A percentile compares a stretch with the other conserved stretches of the same genome.
These are phyloP conservation scores for Podospora anserina DNA, from an alignment of 495 filamentous ascomycete species.

Conservation along the genomic window DNA sequence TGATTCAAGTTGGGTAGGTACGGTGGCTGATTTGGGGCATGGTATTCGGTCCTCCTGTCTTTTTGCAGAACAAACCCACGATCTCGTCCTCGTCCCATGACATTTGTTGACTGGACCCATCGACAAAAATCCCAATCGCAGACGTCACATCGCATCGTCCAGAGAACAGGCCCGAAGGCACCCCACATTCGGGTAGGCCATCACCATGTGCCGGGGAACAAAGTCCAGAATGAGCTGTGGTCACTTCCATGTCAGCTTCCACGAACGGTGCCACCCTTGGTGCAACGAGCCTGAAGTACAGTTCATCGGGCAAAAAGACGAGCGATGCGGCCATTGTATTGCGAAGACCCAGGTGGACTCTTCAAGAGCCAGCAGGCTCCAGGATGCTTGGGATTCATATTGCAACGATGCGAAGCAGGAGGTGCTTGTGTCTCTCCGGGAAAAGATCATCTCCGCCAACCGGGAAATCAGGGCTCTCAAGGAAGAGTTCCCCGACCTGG, in stretches of 20 bases:
- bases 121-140: not conserved
- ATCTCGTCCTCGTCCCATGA: not conserved
- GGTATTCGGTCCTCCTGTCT: not conserved
- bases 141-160: not conserved
- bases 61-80: not conserved
- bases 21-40: not conserved
- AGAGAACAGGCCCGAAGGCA: not conserved
- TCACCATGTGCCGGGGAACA: not conserved
- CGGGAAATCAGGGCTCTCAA: not conserved
- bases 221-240: not conserved
- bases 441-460: not conserved
- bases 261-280: not conserved
- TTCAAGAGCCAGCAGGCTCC: not conserved
- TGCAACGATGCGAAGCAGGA: not conserved
- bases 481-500: not conserved
- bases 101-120: not conserved
- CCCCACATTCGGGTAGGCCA: not conserved
- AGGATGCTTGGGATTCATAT: not conserved
- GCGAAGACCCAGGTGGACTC: not conserved
- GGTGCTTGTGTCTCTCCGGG: not conserved
- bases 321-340: not conserved
- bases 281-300: not conserved
- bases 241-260: not conserved
- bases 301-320: not conserved
- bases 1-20: too few relatives aligned